A percentile compares a stretch with the other conserved stretches of the same genome.
Conservation (phyloP, 2,329 filamentous ascomycete genomes). For the Colletotrichum brevisporum region DNA sequence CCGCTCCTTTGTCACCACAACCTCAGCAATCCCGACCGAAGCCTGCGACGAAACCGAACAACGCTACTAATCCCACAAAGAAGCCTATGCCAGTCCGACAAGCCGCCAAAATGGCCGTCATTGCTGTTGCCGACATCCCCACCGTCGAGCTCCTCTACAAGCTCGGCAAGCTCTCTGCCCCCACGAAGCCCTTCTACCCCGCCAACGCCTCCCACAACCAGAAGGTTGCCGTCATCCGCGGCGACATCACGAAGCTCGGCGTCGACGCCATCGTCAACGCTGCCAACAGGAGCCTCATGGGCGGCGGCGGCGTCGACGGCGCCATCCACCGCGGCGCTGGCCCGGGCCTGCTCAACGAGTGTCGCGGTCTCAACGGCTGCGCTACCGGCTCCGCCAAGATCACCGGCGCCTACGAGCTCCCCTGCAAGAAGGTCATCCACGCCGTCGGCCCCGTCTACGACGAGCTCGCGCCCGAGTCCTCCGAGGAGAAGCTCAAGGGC, state of each 20-base stretch:
- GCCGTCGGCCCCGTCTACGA: constrained; percentile 88
- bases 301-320: constrained; percentile 92
- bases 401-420: constrained; percentile 82
- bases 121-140: constrained; percentile 69
- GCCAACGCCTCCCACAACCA: constrained; percentile 71
- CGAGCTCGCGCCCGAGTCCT: constrained; percentile 53
- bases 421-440: constrained; percentile 86
- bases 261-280: constrained; percentile 94
- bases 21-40: constrained; percentile 1
- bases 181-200: constrained; percentile 44
- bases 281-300: constrained; percentile 82
- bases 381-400: constrained; percentile 85
- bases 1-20: constrained; percentile 15
- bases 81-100: constrained; percentile 34
- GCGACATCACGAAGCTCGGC: constrained; percentile 85
- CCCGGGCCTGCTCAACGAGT: constrained; percentile 76
- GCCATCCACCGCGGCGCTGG: constrained; percentile 91
- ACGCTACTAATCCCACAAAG: not conserved
- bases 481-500: constrained; percentile 63
- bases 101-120: constrained; percentile 53
- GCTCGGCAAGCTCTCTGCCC: constrained; percentile 60
- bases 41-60: constrained; percentile 1
- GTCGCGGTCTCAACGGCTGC: constrained; percentile 79
- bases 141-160: constrained; percentile 77
- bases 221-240: constrained; percentile 77